Conservation (phyloP, 495 filamentous ascomycete genomes). For the Evernia prunastri region DNA sequence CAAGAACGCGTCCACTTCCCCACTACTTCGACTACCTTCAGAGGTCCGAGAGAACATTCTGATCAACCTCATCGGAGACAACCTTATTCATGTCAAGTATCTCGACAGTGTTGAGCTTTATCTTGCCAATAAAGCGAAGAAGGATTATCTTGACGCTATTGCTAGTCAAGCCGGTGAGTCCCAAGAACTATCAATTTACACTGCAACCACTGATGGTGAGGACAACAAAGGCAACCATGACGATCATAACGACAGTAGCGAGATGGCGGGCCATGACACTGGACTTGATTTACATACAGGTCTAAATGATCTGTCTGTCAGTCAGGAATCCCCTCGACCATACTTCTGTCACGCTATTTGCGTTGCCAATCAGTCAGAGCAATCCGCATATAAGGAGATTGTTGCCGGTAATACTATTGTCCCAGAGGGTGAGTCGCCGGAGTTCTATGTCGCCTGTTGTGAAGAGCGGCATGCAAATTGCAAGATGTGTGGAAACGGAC, state of each 20-base stretch:
- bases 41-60: constrained; percentile 20
- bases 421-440: neutral
- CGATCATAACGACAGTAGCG: neutral
- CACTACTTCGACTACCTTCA: constrained; percentile 8
- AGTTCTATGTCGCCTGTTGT: neutral
- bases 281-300: neutral
- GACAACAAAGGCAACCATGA: neutral
- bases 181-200: neutral
- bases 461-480: neutral
- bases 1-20: constrained; percentile 14
- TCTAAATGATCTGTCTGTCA: neutral
- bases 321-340: neutral
- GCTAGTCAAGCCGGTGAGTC: neutral
- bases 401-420: neutral
- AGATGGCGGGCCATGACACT: neutral
- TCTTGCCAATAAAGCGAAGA: neutral
- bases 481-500: neutral
- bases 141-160: neutral
- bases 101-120: neutral
- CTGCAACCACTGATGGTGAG: neutral
- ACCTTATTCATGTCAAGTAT: constrained; percentile 17
- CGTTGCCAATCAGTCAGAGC: constrained; percentile 3
- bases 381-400: neutral
- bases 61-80: constrained; percentile 8
- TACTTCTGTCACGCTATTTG: constrained; percentile 7